Evolutionary conservation across 768 basidiomycete species (phyloP), one percentile per base, ranked within the genome.

Genomic region (Suillus placidus): DNA sequence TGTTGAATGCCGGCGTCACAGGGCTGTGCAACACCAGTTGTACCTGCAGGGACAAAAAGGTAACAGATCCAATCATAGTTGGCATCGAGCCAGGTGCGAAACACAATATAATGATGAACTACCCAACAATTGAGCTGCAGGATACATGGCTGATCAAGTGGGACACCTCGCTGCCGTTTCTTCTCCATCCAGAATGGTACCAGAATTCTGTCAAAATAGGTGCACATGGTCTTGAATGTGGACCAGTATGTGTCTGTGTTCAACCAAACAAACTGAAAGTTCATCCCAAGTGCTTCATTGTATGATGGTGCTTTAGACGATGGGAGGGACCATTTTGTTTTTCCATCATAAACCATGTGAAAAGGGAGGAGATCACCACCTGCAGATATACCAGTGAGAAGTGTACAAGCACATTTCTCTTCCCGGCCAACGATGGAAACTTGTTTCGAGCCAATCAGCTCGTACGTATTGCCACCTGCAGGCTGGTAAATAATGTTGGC

Each of bases 341-440:
- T 43, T 16, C 42, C 18, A 16, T 43, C 18, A 16, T 43, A 43
- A 7, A 43, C 42, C 16, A 56, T 12, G 18, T 47, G 47, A 32
- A 47, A 68, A 1, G 75, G 78, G 1, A 80, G 71, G 5, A 79
- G 42, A 0, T 49, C 67, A 0, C 80, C 77, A 52, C 67, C 57
- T 40, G 64, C 65, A 1, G 74, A 67, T 23, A 81, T 67, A 2
- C 74, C 73, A 3, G 77, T 69, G 26, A 81, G 42, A 3, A 75
- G 47, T 2, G 80, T 82, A 52, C 80, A 79, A 23, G 79, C 81
- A 0, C 74, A 68, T 67, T 82, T 81, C 62, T 82, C 80, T 2
- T 80, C 79, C 8, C 30, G 45, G 1, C 81, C 78, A 32, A 78
- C 54, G 8, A 74, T 64, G 0, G 74, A 34, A 4, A 81, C 78